Evolutionary conservation across 2,329 filamentous ascomycete genomes (phyloP).

Genomic region (Davidsoniella virescens): DNA sequence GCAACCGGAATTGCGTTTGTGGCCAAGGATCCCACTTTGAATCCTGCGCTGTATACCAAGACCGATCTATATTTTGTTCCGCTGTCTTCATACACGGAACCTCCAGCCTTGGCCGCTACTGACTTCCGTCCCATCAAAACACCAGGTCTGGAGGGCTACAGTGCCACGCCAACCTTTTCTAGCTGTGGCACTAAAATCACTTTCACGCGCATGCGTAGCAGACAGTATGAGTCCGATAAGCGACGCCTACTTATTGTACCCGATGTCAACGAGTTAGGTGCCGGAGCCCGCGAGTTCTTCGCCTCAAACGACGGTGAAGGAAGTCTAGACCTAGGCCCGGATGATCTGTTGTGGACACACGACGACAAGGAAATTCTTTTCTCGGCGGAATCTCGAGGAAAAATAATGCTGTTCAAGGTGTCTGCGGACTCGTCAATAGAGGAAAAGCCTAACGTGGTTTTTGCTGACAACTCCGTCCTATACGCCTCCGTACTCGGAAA

Average conservation of each 20-base stretch:
- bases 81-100: constrained; percentile 39
- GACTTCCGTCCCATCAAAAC: constrained; percentile 24
- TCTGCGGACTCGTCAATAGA: constrained; percentile 34
- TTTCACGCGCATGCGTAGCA: constrained; percentile 62
- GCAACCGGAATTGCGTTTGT: constrained; percentile 52
- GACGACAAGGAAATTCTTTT: constrained; percentile 51
- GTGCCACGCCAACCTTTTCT: constrained; percentile 53
- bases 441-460: constrained; percentile 32
- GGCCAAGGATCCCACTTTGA: constrained; percentile 54
- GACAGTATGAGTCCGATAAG: constrained; percentile 70
- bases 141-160: constrained; percentile 46
- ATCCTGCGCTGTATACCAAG: constrained; percentile 62
- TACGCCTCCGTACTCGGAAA: constrained; percentile 36
- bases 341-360: constrained; percentile 38
- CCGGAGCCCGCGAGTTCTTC: constrained; percentile 43
- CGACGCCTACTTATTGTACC: constrained; percentile 49
- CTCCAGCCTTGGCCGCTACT: constrained; percentile 25
- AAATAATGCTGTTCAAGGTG: constrained; percentile 44
- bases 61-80: constrained; percentile 64
- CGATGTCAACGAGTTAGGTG: constrained; percentile 39
- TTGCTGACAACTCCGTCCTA: constrained; percentile 35
- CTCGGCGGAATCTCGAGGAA: constrained; percentile 55
- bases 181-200: constrained; percentile 53
- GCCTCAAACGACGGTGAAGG: constrained; percentile 46
- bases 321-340: constrained; percentile 41